Evolutionary conservation across 331 rosid genomes (phyloP).

Genomic region (Rhamnella rubrinervis): DNA sequence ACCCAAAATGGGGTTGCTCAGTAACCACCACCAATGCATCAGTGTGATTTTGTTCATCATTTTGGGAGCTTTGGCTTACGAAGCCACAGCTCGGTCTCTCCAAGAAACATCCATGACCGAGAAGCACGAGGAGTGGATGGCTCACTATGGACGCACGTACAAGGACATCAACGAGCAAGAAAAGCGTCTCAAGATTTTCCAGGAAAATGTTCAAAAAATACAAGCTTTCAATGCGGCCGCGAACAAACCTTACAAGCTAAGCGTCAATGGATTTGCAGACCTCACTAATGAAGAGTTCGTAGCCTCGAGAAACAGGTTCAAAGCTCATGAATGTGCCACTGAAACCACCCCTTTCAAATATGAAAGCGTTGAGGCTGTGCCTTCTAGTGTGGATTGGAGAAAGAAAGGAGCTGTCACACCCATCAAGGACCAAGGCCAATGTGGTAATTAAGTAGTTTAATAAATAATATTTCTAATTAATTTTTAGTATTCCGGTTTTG

Average conservation of each 20-base stretch:
- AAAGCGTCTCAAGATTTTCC: constrained; percentile 28
- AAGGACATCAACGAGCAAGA: constrained; percentile 24
- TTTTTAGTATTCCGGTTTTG: neutral
- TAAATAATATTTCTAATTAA: neutral
- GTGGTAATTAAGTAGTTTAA: constrained; percentile 26
- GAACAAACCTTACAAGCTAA: constrained; percentile 32
- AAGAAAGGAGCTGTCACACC: constrained; percentile 53
- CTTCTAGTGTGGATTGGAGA: constrained; percentile 49
- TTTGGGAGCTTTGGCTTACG: constrained; percentile 26
- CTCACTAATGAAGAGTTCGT: constrained; percentile 48
- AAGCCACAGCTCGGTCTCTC: constrained; percentile 35
- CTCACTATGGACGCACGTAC: constrained; percentile 20
- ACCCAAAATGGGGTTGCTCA: too few species aligned
- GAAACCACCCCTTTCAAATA: constrained; percentile 34
- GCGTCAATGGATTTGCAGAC: constrained; percentile 43
- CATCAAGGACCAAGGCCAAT: constrained; percentile 51
- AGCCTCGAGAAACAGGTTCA: constrained; percentile 37
- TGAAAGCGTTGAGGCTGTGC: constrained; percentile 28
- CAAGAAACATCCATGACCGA: constrained; percentile 27
- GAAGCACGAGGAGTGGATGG: constrained; percentile 40
- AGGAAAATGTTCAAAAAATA: constrained; percentile 34
- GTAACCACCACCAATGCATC: constrained; percentile 1
- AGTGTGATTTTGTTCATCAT: constrained; percentile 25
- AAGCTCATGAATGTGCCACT: constrained; percentile 40
- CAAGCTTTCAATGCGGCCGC: constrained; percentile 32